Percentiles rank a stretch among this genome's conserved stretches.
These are phyloP conservation scores for Huntiella savannae DNA, from an alignment of 2,329 filamentous ascomycete species.

Conservation along the genomic window DNA sequence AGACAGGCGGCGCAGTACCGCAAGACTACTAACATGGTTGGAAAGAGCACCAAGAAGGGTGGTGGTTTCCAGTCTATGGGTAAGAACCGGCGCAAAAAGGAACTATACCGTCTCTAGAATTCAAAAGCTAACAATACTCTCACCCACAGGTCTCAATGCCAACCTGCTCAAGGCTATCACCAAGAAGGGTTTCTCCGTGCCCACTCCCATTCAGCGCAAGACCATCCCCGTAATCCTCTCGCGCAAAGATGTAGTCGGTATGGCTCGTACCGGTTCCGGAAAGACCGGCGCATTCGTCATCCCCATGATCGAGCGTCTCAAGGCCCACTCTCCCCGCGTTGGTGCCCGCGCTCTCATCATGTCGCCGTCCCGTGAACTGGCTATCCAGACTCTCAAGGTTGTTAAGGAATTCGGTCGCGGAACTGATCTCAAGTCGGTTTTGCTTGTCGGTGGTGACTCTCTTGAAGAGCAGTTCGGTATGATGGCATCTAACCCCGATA, in stretches of 20 bases:
- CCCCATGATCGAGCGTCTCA: conserved; percentile 89
- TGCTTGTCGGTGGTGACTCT: conserved; percentile 88
- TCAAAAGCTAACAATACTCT: not conserved
- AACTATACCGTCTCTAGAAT: not conserved
- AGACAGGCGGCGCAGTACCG: conserved; percentile 75
- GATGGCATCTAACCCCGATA: conserved; percentile 90
- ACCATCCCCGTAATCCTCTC: conserved; percentile 83
- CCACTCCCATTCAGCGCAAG: conserved; percentile 93
- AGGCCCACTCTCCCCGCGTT: conserved; percentile 68
- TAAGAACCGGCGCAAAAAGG: conserved; percentile 18
- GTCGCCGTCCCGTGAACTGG: conserved; percentile 84
- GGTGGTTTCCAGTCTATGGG: conserved; percentile 95
- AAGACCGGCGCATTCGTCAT: conserved; percentile 98
- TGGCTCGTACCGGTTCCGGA: conserved; percentile 96
- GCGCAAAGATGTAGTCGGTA: conserved; percentile 89
- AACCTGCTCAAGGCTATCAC: conserved; percentile 78
- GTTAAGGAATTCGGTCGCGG: conserved; percentile 85
- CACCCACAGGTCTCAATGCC: conserved; percentile 45
- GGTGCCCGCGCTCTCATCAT: conserved; percentile 74
- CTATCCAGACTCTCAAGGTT: conserved; percentile 86
- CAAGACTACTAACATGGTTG: conserved; percentile 65
- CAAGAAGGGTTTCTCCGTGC: conserved; percentile 85
- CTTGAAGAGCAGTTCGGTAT: conserved; percentile 85
- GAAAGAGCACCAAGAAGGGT: conserved; percentile 77
- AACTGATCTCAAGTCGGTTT: conserved; percentile 75